Base-by-base conservation (phyloP, 176 grass and related monocot genomes). In the Elymus sibiricus region DNA sequence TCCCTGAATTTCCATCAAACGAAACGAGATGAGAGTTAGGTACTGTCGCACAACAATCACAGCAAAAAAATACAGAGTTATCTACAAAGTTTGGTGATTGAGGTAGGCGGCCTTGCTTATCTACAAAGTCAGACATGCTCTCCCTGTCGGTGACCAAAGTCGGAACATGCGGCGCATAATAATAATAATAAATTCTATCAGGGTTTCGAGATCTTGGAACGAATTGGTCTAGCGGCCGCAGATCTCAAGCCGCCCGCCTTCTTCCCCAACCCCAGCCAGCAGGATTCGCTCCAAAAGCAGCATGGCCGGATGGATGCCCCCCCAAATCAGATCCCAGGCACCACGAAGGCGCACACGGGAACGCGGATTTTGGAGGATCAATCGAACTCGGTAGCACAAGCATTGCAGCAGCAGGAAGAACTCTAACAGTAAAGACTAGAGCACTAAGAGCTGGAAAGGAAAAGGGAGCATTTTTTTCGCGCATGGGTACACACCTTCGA, bases 401-500 rank as follows among this genome's bases (percentile, higher is more conserved):
- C 53, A 56, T 56, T 56, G 53, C 53, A 7, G 2, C 53, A 1
- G 53, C 19, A 1, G 53, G 53, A 56, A 56, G 53, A 56, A 56
- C 7, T n/a, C n/a, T n/a, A 22, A 22, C 19, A 19, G 16, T 53
- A 53, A 2, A 19, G 53, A 56, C 16, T 53, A 38, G 24, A 43
- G 27, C 37, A 29, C 2, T 5, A n/a, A 17, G 7, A 10, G 43
- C 35, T 76, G 22, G 11, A 27, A 6, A 25, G 27, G 17, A 1
- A 19, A 78, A 61, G 6, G 24, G 16, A 42, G 73, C 49, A 83
- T 39, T 66, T 81, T 65, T 74, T 24, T 27, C 72, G 43, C 72
- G 72, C 43, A 17, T 5, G 2, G 5, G 5, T 16, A 11, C 66
- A 15, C 62, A 91, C 89, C 89, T 91, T 91, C 89, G 76, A 91